Conservation (phyloP, 2,329 filamentous ascomycete species). For the Talaromyces sp. region DNA sequence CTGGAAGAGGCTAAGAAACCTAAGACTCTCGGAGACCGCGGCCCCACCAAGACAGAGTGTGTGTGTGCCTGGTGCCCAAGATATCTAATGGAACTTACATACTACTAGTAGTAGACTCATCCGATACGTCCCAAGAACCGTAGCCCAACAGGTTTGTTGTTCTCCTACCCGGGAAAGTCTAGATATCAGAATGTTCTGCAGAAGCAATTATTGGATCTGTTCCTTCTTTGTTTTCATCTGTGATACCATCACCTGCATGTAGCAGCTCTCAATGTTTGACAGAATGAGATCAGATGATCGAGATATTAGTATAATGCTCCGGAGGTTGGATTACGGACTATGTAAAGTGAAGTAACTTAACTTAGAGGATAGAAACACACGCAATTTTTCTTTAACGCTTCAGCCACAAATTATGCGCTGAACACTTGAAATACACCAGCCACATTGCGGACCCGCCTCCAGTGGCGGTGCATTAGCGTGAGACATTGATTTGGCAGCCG, state of each 20-base stretch:
- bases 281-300: neutral
- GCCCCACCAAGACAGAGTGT: neutral
- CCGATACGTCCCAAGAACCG: neutral
- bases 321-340: too few species aligned
- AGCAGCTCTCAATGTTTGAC: neutral
- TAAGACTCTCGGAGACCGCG: neutral
- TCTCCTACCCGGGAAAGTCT: neutral
- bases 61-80: neutral
- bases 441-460: neutral
- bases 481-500: neutral
- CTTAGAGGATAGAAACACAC: neutral
- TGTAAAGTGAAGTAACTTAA: too few species aligned
- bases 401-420: neutral
- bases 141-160: neutral
- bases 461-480: conserved; percentile 7
- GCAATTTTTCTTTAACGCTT: neutral
- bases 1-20: neutral
- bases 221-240: neutral
- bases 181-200: neutral
- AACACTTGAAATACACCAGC: neutral
- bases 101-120: neutral
- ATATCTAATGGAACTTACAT: neutral
- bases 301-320: neutral
- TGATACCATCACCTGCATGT: neutral
- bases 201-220: neutral